phyloP scores from a whole-genome alignment of 768 basidiomycete species.

The Exidia glandulosa region DNA sequence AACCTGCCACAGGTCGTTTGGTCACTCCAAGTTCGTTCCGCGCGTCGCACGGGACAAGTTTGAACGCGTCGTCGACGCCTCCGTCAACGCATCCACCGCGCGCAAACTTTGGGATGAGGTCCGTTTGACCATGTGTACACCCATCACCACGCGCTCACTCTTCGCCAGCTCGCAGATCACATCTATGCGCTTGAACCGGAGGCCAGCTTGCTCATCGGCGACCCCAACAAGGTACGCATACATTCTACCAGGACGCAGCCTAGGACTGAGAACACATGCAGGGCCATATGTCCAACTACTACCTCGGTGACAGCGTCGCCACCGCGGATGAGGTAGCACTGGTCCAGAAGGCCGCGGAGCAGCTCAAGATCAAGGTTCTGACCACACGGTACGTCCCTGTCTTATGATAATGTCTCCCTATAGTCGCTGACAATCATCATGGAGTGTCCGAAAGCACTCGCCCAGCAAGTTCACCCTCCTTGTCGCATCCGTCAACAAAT shows the following conservation, averaged over 20 bases:
- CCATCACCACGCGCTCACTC: neutral
- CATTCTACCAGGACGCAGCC: too few relatives aligned
- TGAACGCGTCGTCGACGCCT: conserved; percentile 46
- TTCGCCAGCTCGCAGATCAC: conserved; percentile 51
- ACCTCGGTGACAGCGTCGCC: conserved; percentile 53
- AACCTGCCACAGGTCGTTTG: conserved; percentile 69
- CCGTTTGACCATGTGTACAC: too few relatives aligned
- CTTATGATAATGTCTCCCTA: neutral
- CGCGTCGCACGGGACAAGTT: conserved; percentile 54
- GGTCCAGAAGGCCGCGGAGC: conserved; percentile 67
- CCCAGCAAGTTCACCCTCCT: conserved; percentile 53
- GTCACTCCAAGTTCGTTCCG: conserved; percentile 78
- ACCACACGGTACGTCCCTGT: conserved; percentile 56
- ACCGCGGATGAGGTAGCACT: conserved; percentile 69
- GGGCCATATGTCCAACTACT: conserved; percentile 83
- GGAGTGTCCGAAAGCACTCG: conserved; percentile 61
- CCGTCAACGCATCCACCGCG: conserved; percentile 46
- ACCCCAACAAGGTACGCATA: conserved; percentile 46
- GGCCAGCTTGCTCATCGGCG: conserved; percentile 63
- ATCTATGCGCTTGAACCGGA: conserved; percentile 64
- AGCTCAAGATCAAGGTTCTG: conserved; percentile 59
- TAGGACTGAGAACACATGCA: too few relatives aligned
- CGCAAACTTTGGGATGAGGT: conserved; percentile 54
- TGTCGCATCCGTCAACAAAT: conserved; percentile 52
- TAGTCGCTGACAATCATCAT: conserved; percentile 1